phyloP scores from a whole-genome alignment of 1,284 basidiomycete species.

The Marasmius sp. region DNA sequence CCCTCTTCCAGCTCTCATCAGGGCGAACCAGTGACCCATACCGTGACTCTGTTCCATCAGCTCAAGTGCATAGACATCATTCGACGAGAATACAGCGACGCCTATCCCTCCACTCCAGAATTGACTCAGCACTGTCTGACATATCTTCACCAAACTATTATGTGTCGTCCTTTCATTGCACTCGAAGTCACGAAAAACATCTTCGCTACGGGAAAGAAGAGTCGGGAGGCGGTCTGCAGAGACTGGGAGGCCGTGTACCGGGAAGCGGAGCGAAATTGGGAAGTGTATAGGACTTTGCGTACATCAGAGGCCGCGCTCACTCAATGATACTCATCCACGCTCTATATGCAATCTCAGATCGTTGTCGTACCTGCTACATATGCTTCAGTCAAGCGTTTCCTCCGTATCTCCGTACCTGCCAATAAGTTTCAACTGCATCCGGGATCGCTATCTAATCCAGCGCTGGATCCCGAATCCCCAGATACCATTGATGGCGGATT shows the following conservation, averaged over 20 bases:
- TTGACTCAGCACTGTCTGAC: slow-evolving; percentile 32
- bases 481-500: too few species aligned
- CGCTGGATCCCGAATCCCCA: too few species aligned
- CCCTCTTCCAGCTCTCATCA: slow-evolving; percentile 1
- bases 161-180: slow-evolving; percentile 27
- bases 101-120: slow-evolving; percentile 3
- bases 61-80: slow-evolving; percentile 29
- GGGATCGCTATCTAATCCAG: too few species aligned
- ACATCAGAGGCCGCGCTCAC: neutral
- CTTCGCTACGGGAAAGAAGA: slow-evolving; percentile 4
- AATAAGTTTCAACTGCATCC: too few species aligned
- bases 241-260: slow-evolving; percentile 22
- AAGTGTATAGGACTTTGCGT: neutral
- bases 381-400: too few species aligned
- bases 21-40: slow-evolving; percentile 13
- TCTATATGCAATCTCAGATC: too few species aligned
- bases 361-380: too few species aligned
- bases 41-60: slow-evolving; percentile 30
- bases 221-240: slow-evolving; percentile 19
- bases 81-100: slow-evolving; percentile 14
- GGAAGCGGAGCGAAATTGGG: slow-evolving; percentile 20
- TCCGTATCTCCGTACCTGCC: too few species aligned
- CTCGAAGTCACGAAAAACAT: slow-evolving; percentile 18
- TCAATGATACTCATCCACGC: too few species aligned
- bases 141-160: slow-evolving; percentile 31